These are phyloP conservation scores for Bigelowiella natans DNA, from an alignment of 78 protist species.

Conservation along the genomic window DNA sequence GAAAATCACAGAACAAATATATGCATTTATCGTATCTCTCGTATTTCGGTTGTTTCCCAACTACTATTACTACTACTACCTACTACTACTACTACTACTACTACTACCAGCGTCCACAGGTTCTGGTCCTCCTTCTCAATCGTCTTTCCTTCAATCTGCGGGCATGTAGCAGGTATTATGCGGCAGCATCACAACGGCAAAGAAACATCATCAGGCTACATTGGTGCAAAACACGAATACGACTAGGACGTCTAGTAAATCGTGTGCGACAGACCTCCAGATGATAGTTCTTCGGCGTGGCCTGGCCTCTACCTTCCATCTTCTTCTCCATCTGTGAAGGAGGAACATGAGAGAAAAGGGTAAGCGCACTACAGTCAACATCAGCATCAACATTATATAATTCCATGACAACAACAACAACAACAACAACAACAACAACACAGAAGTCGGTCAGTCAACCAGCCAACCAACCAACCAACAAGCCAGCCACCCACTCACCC, in stretches of 20 bases:
- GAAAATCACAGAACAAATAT: no score
- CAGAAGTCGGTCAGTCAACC: no score
- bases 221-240: no score
- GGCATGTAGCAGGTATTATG: background rate
- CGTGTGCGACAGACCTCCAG: background rate
- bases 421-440: no score
- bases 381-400: background rate
- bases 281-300: background rate
- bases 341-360: background rate
- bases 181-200: background rate
- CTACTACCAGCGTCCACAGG: background rate
- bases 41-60: background rate
- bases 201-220: no score
- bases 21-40: no score
- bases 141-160: background rate
- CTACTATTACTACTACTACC: background rate
- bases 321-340: background rate
- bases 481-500: background rate
- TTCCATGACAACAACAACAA: no score
- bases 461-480: no score
- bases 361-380: background rate
- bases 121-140: background rate
- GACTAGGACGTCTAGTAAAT: no score
- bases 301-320: background rate
- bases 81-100: background rate